phyloP scores from a whole-genome alignment of 495 filamentous ascomycete species.

The Aspergillus biplanus region DNA sequence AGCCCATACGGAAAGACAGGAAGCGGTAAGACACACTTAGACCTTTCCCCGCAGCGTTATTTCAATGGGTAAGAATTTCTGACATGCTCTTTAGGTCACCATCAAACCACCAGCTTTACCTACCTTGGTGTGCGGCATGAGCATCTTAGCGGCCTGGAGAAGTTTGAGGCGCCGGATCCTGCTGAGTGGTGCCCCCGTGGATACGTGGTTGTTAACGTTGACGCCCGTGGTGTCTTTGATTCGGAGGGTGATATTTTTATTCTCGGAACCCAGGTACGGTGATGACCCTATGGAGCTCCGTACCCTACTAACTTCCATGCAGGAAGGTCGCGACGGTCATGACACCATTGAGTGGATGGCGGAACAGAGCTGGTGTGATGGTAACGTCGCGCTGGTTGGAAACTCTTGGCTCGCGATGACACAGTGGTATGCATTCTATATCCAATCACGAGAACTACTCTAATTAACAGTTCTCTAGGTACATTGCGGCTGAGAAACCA shows the following conservation, averaged over 20 bases:
- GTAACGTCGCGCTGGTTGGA: constrained; percentile 25
- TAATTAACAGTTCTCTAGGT: background rate
- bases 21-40: constrained; percentile 9
- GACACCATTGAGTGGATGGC: constrained; percentile 28
- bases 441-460: background rate
- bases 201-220: constrained; percentile 45
- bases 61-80: no score
- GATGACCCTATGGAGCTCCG: no score
- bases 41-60: constrained; percentile 22
- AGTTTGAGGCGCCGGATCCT: constrained; percentile 51
- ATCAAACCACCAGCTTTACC: constrained; percentile 9
- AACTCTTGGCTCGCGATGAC: constrained; percentile 34
- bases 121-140: constrained; percentile 27
- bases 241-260: constrained; percentile 40
- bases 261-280: constrained; percentile 33
- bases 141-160: constrained; percentile 30
- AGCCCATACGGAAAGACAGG: constrained; percentile 40
- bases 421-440: constrained; percentile 32
- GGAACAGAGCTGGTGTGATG: constrained; percentile 28
- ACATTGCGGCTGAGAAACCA: constrained; percentile 39
- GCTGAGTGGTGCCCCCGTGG: constrained; percentile 42
- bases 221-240: constrained; percentile 40
- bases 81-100: no score
- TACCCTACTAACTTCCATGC: background rate
- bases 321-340: constrained; percentile 34